Conservation (phyloP, 2,329 filamentous ascomycete species). For the Colletotrichum lupini region DNA sequence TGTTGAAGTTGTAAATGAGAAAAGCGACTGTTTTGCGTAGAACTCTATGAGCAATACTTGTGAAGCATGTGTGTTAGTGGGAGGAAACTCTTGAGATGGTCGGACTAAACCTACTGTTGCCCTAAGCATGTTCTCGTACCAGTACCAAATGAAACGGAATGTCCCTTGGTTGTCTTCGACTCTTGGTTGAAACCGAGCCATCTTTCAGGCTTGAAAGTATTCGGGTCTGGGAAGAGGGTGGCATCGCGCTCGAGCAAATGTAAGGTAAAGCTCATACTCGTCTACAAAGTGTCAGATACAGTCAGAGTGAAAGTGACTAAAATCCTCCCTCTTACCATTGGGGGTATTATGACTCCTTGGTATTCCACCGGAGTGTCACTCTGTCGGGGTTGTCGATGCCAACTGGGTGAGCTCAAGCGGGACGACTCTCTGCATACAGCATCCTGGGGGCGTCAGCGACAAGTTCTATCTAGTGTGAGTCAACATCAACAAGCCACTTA, state of each 20-base stretch:
- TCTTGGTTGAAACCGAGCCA: constrained; percentile 28
- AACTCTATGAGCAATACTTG: constrained; percentile 33
- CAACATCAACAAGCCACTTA: background rate
- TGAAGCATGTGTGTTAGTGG: background rate
- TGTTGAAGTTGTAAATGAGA: constrained; percentile 34
- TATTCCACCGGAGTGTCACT: constrained; percentile 10
- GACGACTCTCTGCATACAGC: constrained; percentile 36
- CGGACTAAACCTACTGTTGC: constrained; percentile 24
- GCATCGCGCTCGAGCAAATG: constrained; percentile 32
- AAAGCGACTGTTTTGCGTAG: constrained; percentile 34
- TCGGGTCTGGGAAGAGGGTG: constrained; percentile 22
- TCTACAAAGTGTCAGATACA: background rate
- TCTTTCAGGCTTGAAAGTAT: constrained; percentile 32
- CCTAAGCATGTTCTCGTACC: constrained; percentile 37
- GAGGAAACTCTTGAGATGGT: background rate
- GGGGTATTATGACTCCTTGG: constrained; percentile 14
- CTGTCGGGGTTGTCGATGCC: constrained; percentile 37
- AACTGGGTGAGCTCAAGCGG: constrained; percentile 34
- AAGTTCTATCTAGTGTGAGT: no score
- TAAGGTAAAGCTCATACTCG: constrained; percentile 36
- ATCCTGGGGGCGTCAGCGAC: constrained; percentile 18
- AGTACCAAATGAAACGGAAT: constrained; percentile 31
- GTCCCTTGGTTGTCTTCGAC: background rate
- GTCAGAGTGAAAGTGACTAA: no score
- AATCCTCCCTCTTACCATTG: constrained; percentile 1